phyloP scores from a whole-genome alignment of 345 rosid genomes.

The Salix dunnii region DNA sequence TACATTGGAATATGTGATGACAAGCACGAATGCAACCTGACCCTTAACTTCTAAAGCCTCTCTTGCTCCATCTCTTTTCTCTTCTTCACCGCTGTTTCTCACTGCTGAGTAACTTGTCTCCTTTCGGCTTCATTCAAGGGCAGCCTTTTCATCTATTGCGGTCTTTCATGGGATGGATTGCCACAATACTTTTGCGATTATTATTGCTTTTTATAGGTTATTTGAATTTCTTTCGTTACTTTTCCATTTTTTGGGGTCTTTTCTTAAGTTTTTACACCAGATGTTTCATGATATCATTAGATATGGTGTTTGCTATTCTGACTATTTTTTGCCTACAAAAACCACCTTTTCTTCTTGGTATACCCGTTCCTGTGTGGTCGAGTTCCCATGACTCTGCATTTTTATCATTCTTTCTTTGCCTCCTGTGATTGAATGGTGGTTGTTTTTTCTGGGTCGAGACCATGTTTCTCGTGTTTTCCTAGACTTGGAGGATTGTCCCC shows the following conservation, averaged over 20 bases:
- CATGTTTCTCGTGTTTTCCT: not conserved
- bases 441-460: not conserved
- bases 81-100: not conserved
- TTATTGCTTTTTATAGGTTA: not conserved
- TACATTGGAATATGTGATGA: not conserved
- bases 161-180: not conserved
- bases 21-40: not conserved
- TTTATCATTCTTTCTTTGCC: not conserved
- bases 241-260: not conserved
- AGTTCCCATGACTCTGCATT: not conserved
- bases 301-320: not conserved
- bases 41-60: too few species aligned
- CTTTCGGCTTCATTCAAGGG: not conserved
- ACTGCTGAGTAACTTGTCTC: not conserved
- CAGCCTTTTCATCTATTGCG: not conserved
- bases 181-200: not conserved
- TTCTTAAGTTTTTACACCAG: not conserved
- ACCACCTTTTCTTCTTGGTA: too few species aligned
- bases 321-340: not conserved
- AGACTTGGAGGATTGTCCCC: too few species aligned
- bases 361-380: not conserved
- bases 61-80: not conserved
- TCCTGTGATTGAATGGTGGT: not conserved
- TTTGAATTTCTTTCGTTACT: not conserved
- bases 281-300: not conserved